Base-by-base conservation (phyloP, 495 filamentous ascomycete genomes). In the Xanthoparmelia taractica region DNA sequence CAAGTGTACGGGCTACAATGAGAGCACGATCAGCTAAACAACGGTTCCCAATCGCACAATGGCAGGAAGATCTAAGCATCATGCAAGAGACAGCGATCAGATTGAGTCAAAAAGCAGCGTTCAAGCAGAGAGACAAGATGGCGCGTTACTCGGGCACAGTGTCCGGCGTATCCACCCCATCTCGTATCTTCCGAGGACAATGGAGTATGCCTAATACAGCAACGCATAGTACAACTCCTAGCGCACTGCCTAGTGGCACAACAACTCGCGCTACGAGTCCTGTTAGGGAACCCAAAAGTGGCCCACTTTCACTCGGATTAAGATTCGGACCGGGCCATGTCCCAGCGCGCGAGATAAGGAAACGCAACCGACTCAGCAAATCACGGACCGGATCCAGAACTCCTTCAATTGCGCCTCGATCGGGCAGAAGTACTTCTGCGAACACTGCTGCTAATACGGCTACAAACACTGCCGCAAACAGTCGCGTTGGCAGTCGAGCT, bases 21-120 rank as follows among this genome's bases (percentile, higher is more conserved):
- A 79, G 88, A 59, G 88, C 88, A 48, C 79, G 85, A 34, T 88
- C 86, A n/a, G 86, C 86, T 4, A 85, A 85, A 67, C 88, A 92
- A 66, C 82, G 88, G 11, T 92, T 91, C 74, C 88, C 88, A 11
- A 87, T 87, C 29, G 83, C 82, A 3, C 84, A 87, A 63, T 87
- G 85, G 85, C 72, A 86, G 41, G 80, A 85, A 66, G 80, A 84
- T 67, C 66, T 87, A 41, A 85, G 85, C 45, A 81, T 81, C 36
- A 74, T 87, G 17, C 83, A 87, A 68, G 76, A 78, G 23, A 83
- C 80, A 11, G 78, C 80, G 2, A 78, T 82, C 58, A 64, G 60
- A 41, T 50, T 68, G n/a, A 68, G 54, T 45, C 66, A 66, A 41
- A 70, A 68, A 56, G 36, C 63, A 18, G 56, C 65, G 7, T 63